Percentiles rank a stretch among this genome's conserved stretches.
Evolutionary conservation across 164 flowering plant species (phyloP).

Genomic region (Magnolia changhungtana): DNA sequence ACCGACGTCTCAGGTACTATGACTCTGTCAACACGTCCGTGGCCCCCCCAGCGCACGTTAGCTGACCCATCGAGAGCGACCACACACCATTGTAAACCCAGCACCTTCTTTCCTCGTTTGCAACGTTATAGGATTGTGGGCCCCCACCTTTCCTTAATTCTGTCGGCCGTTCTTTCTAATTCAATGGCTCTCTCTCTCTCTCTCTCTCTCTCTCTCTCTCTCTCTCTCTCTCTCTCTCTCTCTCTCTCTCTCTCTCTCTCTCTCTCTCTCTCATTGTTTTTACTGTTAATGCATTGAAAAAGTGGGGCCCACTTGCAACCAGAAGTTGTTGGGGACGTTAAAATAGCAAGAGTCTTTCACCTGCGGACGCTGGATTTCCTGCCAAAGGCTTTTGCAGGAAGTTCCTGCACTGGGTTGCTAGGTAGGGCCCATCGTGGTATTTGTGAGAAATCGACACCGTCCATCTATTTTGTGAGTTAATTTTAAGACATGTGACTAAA

Average conservation of each 20-base stretch:
- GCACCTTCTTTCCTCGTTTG: slow-evolving; percentile 2
- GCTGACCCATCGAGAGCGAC: not conserved
- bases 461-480: no score
- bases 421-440: no score
- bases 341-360: not conserved
- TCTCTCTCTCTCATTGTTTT: not conserved
- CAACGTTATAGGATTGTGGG: not conserved
- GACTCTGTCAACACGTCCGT: not conserved
- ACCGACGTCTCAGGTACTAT: not conserved
- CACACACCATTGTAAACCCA: not conserved
- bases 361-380: not conserved
- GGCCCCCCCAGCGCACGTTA: not conserved
- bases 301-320: not conserved
- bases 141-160: not conserved
- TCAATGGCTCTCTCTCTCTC: not conserved
- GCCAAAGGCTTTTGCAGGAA: no score
- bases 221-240: not conserved
- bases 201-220: no score
- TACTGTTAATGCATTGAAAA: not conserved
- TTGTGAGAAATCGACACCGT: no score
- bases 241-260: not conserved
- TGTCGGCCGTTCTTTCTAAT: not conserved
- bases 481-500: no score
- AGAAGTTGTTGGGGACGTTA: not conserved
- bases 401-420: no score